These are phyloP conservation scores for Yamadazyma mexicana DNA, from an alignment of 1,139 yeast species.

Conservation along the genomic window DNA sequence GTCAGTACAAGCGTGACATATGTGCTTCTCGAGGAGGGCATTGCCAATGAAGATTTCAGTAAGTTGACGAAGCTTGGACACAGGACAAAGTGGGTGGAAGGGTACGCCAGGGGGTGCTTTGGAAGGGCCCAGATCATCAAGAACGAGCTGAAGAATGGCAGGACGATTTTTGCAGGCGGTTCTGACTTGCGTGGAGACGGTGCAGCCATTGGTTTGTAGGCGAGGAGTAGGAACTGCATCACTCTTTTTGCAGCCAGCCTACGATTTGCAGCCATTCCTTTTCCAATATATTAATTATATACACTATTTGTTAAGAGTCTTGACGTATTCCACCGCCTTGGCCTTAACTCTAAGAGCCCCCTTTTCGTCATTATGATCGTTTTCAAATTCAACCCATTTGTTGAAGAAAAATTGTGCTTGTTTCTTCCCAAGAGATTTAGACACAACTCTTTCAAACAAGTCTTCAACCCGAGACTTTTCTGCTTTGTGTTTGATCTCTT, in stretches of 20 bases:
- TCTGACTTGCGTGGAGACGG: slow-evolving; percentile 84
- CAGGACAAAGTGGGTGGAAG: slow-evolving; percentile 45
- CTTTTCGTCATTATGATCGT: slow-evolving; percentile 64
- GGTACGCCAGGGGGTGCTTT: slow-evolving; percentile 47
- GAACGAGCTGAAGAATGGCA: slow-evolving; percentile 39
- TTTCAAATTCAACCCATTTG: slow-evolving; percentile 86
- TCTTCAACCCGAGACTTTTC: slow-evolving; percentile 68
- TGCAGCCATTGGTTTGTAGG: slow-evolving; percentile 56
- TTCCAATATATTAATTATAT: background rate
- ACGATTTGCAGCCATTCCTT: background rate
- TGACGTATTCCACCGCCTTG: slow-evolving; percentile 79
- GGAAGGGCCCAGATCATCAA: slow-evolving; percentile 79
- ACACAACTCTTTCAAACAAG: slow-evolving; percentile 76
- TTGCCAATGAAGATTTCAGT: slow-evolving; percentile 40
- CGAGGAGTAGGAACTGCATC: background rate
- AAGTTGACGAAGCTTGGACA: slow-evolving; percentile 60
- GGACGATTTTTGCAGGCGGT: slow-evolving; percentile 64
- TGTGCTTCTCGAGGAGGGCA: slow-evolving; percentile 69
- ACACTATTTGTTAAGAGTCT: slow-evolving; percentile 15
- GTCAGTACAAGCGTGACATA: slow-evolving; percentile 57
- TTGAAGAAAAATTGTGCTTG: slow-evolving; percentile 95
- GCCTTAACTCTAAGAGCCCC: slow-evolving; percentile 85
- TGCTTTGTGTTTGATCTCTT: slow-evolving; percentile 69
- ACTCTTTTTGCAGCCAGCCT: background rate
- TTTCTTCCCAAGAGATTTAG: slow-evolving; percentile 73